Conservation (phyloP, 2,329 filamentous ascomycete genomes). For the Colletotrichum noveboracense region DNA sequence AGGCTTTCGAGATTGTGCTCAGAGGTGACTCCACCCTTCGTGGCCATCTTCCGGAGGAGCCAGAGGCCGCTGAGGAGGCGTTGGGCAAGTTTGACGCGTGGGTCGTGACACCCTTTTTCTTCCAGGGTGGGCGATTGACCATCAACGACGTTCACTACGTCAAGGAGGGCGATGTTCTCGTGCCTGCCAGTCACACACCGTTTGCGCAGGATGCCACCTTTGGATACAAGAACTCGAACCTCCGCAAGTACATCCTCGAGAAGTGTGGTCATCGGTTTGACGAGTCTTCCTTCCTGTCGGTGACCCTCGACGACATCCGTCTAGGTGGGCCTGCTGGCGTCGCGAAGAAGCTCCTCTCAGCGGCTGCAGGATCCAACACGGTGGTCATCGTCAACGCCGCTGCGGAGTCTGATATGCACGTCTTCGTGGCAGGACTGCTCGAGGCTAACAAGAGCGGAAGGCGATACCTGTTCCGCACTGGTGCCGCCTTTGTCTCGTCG, state of each 20-base stretch:
- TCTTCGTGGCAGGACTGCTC: slow-evolving; percentile 56
- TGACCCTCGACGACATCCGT: slow-evolving; percentile 48
- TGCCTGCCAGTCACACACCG: slow-evolving; percentile 57
- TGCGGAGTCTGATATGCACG: slow-evolving; percentile 59
- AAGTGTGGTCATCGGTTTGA: slow-evolving; percentile 41
- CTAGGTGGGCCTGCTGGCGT: slow-evolving; percentile 32
- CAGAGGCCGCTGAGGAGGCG: slow-evolving; percentile 54
- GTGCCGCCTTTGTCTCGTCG: slow-evolving; percentile 48
- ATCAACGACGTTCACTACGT: slow-evolving; percentile 65
- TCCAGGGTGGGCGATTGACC: slow-evolving; percentile 62
- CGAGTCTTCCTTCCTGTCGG: slow-evolving; percentile 28
- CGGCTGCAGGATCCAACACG: slow-evolving; percentile 26
- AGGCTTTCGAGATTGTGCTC: slow-evolving; percentile 58
- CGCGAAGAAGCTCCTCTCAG: slow-evolving; percentile 27
- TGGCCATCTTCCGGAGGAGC: slow-evolving; percentile 62
- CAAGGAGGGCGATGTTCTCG: slow-evolving; percentile 50
- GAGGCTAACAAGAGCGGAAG: slow-evolving; percentile 34
- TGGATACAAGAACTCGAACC: slow-evolving; percentile 59
- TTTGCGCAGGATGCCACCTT: slow-evolving; percentile 64
- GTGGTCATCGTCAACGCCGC: slow-evolving; percentile 59
- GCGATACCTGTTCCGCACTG: slow-evolving; percentile 43
- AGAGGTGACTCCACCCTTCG: slow-evolving; percentile 62
- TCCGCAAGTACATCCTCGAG: slow-evolving; percentile 58
- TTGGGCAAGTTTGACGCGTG: slow-evolving; percentile 56
- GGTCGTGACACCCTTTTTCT: slow-evolving; percentile 64